Evolutionary conservation across 2,329 filamentous ascomycete genomes (phyloP), one percentile per base, ranked within the genome.

Genomic region (Onygena corvina): DNA sequence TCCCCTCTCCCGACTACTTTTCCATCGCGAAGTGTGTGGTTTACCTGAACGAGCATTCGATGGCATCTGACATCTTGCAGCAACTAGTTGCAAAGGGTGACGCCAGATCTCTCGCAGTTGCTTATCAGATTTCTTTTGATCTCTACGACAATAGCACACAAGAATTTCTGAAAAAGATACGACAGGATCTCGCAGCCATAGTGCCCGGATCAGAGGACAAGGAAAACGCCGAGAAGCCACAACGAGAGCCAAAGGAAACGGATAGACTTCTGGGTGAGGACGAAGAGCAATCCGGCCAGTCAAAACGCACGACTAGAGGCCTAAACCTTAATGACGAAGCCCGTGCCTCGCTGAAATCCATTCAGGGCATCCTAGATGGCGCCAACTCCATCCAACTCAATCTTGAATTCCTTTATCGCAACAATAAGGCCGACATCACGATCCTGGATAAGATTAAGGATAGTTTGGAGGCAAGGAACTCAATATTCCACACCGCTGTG

Each of bases 131-230:
- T 50, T 92, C 90, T 1, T 98, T 98, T 61, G 92, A 98, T 61
- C 76, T 98, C 4, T 96, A 95, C 67, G 92, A 98, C 69, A 98
- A 98, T 62, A 92, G 92, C 57, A 96, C 92, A 0, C 92, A 98
- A 60, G 92, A 96, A 64, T 98, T 98, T 60, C 69, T 98, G 20
- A 81, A 82, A 57, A 95, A 92, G 68, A 86, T 98, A 38, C 82
- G 90, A 61, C 80, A 85, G 51, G 81, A 86, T 40, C 72, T 96
- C 27, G 86, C 88, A 0, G 73, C 76, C 9, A 62, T 69, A 46
- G 57, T 68, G 5, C 64, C 67, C 2, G 71, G 74, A 36, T 58
- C 58, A 11, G 65, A 70, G 14, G 46, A 52, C n/a, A 59, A 63
- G 7, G 47, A 53, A 5, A 63, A 73, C 48, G 71, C 76, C 33